A percentile compares a stretch with the other conserved stretches of the same genome.
These are phyloP conservation scores for Gonium pectorale DNA, from an alignment of 139 green algal species.

Conservation along the genomic window DNA sequence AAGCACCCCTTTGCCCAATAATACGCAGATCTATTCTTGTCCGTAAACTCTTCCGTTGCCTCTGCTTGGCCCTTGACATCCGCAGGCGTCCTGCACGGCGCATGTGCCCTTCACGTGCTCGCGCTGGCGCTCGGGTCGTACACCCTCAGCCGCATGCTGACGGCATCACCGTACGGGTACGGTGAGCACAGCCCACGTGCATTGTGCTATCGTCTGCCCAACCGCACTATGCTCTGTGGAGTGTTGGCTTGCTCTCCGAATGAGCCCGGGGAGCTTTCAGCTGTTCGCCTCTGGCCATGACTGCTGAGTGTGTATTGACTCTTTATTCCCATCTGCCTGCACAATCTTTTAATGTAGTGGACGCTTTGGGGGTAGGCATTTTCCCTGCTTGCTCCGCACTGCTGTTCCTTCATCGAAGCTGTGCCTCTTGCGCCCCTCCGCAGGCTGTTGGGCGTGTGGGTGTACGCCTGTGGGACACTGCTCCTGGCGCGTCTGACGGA, in stretches of 20 bases:
- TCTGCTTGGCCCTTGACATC: not conserved
- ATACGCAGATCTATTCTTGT: not conserved
- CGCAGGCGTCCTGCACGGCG: slow-evolving; percentile 70
- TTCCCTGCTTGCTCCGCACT: no score
- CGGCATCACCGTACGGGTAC: slow-evolving; percentile 15
- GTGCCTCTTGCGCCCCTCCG: not conserved
- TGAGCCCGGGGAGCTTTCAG: no score
- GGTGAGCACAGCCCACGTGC: no score
- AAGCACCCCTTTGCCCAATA: not conserved
- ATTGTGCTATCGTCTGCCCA: no score
- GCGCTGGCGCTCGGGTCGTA: slow-evolving; percentile 22
- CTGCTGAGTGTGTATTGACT: no score
- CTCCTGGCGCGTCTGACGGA: slow-evolving; percentile 61
- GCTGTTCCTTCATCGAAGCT: no score
- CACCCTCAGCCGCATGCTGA: not conserved
- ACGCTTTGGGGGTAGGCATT: no score
- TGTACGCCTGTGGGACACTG: slow-evolving; percentile 59
- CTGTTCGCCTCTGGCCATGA: no score
- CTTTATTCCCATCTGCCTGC: no score
- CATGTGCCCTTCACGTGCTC: slow-evolving; percentile 50
- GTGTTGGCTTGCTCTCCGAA: no score
- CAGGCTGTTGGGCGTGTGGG: slow-evolving; percentile 72
- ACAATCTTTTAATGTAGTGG: no score
- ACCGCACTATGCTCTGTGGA: no score
- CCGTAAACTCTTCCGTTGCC: not conserved